Conservation (phyloP, 176 grass and related monocot species). For the Avena eriantha region DNA sequence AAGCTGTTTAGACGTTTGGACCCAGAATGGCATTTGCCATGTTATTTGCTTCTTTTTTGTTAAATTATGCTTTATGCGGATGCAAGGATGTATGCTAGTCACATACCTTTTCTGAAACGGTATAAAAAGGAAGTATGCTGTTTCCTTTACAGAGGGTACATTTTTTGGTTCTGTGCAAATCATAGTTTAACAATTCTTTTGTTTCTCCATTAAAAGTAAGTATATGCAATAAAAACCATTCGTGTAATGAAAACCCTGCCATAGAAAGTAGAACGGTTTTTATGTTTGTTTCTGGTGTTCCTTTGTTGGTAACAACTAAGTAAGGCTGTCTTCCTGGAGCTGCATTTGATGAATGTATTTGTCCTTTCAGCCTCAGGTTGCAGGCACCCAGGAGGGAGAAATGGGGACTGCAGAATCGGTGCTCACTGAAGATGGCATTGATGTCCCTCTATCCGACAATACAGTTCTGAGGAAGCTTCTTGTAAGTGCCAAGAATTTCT, state of each 20-base stretch:
- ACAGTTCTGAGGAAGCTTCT: constrained; percentile 87
- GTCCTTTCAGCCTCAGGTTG: constrained; percentile 45
- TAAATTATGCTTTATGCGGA: background rate
- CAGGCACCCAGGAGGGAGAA: constrained; percentile 43
- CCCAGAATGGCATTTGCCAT: background rate
- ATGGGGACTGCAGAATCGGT: constrained; percentile 45
- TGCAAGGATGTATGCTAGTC: background rate
- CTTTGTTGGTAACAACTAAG: background rate
- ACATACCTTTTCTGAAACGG: background rate
- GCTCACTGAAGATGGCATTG: constrained; percentile 49
- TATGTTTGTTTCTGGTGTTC: background rate
- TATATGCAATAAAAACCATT: background rate
- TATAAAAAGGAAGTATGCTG: background rate
- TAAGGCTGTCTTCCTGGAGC: background rate
- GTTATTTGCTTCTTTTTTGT: background rate
- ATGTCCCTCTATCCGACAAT: constrained; percentile 54
- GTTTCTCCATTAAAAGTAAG: background rate
- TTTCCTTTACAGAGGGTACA: background rate
- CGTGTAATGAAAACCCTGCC: background rate
- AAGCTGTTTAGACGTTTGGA: background rate
- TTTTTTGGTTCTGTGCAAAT: background rate
- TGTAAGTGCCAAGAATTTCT: constrained; percentile 64
- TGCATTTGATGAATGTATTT: constrained; percentile 27
- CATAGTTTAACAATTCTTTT: background rate
- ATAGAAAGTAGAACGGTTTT: background rate